Conservation (phyloP, 306 rosid species). For the Vachellia collinsii region DNA sequence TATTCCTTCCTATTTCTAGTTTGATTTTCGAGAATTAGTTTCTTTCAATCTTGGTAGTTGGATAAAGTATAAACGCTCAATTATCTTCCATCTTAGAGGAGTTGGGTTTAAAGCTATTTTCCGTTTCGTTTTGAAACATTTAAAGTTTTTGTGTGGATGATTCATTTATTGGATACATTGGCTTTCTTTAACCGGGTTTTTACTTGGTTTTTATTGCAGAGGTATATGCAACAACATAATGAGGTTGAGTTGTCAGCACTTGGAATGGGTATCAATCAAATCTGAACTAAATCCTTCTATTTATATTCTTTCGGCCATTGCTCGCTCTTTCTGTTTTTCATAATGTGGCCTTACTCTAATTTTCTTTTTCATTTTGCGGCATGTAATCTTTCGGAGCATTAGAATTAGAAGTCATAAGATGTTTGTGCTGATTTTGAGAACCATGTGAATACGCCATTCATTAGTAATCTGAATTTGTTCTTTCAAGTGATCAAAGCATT, state of each 20-base stretch:
- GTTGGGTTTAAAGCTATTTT: background rate
- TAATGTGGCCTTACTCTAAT: background rate
- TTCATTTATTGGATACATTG: background rate
- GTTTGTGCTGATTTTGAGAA: background rate
- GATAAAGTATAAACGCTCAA: background rate
- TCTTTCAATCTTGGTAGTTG: background rate
- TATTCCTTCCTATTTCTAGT: background rate
- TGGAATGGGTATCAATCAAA: slow-evolving; percentile 69
- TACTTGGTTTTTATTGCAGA: slow-evolving; percentile 41
- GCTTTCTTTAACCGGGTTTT: background rate
- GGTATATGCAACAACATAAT: slow-evolving; percentile 77
- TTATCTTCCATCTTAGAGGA: background rate
- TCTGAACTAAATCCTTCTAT: slow-evolving; percentile 12
- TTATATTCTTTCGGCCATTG: background rate
- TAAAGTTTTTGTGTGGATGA: background rate
- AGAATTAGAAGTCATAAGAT: background rate
- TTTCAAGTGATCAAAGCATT: background rate
- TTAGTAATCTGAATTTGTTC: background rate
- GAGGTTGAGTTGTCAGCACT: slow-evolving; percentile 86
- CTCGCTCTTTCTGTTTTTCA: background rate
- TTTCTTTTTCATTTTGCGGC: background rate
- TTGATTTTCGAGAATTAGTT: background rate
- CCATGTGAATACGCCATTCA: background rate
- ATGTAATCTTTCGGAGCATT: background rate
- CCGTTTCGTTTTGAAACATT: background rate